Evolutionary conservation across 2,329 filamentous ascomycete species (phyloP), one percentile per base, ranked within the genome.

Genomic region (Allantophomopsis cytisporea): DNA sequence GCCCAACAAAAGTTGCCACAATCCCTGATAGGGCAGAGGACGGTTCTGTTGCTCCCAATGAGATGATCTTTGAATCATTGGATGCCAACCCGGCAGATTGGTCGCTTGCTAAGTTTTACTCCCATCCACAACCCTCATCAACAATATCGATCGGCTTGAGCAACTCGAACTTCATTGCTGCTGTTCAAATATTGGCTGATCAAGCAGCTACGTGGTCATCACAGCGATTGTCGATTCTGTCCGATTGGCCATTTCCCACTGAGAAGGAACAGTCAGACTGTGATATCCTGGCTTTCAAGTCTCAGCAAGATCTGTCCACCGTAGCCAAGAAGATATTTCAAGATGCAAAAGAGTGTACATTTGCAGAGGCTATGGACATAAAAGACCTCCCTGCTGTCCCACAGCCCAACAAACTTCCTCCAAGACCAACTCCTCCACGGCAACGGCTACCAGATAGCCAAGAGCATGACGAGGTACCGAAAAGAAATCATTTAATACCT

Each of bases 171-270:
- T 65, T 73, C 42, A 73, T 85, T 28, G 72, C 74, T 38, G 66
- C 81, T 18, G 80, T 78, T 0, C 81, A 85, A 49, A 71, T 84
- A 31, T 59, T 85, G n/a, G 78, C 77, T 2, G 78, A 83, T 43
- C 81, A 86, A 52, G 70, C 79, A 16, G 67, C 73, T 10, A 28
- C 23, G 3, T 28, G 23, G 23, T 28, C 23, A 10, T 28, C 23
- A 28, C 23, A 28, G 10, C 23, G 23, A 28, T 28, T 10, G 3
- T 28, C 23, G 8, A 28, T 8, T 28, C 23, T 28, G 4, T 28
- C 23, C 11, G 23, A 28, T 45, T 47, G 33, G 41, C 40, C 7
- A 23, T 43, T 35, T 31, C 37, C 15, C 30, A 37, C n/a, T 37
- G 17, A 14, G 39, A 46, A 16, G 13, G 23, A 4, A 33, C 41